Evolutionary conservation across 371 early-diverging fungal genomes (phyloP), one percentile per base, ranked within the genome.

Genomic region (Mucor ambiguus): DNA sequence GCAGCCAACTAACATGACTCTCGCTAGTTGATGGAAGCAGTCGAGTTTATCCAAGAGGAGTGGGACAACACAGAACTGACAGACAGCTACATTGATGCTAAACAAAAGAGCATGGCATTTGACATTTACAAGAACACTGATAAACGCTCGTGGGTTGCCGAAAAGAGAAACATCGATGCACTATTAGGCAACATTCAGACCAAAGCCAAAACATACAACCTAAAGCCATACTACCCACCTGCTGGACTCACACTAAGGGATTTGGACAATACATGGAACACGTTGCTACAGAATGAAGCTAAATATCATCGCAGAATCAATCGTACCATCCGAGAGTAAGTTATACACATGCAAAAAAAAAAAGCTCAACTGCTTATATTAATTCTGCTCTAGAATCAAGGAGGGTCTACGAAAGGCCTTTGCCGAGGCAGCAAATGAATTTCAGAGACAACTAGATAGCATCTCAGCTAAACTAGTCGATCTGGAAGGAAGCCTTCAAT

Each of bases 111-210:
- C 0, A 60, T 61, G 26, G 89, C 88, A 29, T 96, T 98, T 74
- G 87, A 85, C 56, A 71, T 82, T 30, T 97, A 96, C 84, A 97
- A 97, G 78, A 87, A 72, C 38, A 86, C 90, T 3, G 75, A 82
- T 22, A 96, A 96, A 78, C 85, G 97, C 22, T 76, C 79, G 32
- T 96, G 97, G 97, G 87, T 96, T 5, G 82, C 91, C 57, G 97
- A 96, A 70, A 94, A 95, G 68, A 90, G 91, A 29, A 95, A 95
- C 64, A 71, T 97, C 11, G 95, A 93, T 68, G 87, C 92, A 5
- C 74, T 97, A 46, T 81, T 96, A 55, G 93, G 96, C 32, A 96
- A 98, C 71, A 96, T 98, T 65, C 94, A 95, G 67, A 97, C 95
- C 29, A 98, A 96, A 81, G 85, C 95, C 16, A 92, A 92, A 71